Base-by-base conservation (phyloP, 345 rosid species). In the Hibiscus tridactylites region DNA sequence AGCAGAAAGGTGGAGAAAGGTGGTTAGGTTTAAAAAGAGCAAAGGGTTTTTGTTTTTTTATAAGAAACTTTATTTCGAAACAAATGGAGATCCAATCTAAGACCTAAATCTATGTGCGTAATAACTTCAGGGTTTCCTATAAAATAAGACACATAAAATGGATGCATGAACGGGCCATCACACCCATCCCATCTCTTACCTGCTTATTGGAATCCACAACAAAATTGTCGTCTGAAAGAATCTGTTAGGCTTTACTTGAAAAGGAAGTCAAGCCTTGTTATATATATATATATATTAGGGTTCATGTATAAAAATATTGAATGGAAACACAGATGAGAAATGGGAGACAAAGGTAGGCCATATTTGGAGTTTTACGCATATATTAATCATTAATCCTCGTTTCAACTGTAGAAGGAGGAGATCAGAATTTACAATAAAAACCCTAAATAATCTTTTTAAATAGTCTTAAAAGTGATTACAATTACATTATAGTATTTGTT, bases 341-440 rank as follows among this genome's bases (percentile, higher is more conserved):
- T 69, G 66, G 80, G 77, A 70, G 86, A 88, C 93, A 89, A 61
- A 46, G 88, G 84, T 77, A 89, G 87, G 88, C 53, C 92, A 81
- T 77, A 56, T 70, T 72, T 78, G 79, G 87, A 87, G 90, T 85
- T 86, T 86, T 63, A 47, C 47, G 28, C 7, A 58, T 1, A 57
- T 8, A 77, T 60, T 66, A 26, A 70, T 75, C 19, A 60, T 63
- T 21, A 10, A 44, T 44, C 3, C 26, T 35, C 58, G 17, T 57
- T 71, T 67, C 12, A 44, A 44, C 3, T 9, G 47, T 12, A 52
- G 24, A 24, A 52, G 61, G 65, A 52, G 61, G 65, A 75, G 75
- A 35, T 33, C 16, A 62, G 15, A 62, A 62, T 61, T 60, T 31
- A 62, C 5, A n/a, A 3, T 6, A 26, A 62, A 62, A 62, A 8